Percentiles rank a stretch among this genome's conserved stretches.
Evolutionary conservation across 2,329 filamentous ascomycete genomes (phyloP).

Genomic region (Amauroascus niger): DNA sequence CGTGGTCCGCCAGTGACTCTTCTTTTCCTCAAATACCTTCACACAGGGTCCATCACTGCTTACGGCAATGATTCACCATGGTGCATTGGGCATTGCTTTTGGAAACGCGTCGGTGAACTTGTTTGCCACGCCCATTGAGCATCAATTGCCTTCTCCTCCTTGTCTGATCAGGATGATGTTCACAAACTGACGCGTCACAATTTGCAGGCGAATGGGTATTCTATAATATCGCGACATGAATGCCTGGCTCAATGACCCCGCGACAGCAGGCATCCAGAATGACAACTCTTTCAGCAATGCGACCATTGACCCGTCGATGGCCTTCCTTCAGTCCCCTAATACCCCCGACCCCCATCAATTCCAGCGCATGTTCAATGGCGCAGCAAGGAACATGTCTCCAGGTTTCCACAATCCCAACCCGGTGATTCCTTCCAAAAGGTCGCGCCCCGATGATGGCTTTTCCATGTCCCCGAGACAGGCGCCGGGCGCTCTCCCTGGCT

Average conservation of each 20-base stretch:
- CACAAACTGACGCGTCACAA: slow-evolving; percentile 9
- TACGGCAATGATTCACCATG: not conserved
- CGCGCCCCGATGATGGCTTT: slow-evolving; percentile 74
- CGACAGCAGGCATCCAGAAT: slow-evolving; percentile 35
- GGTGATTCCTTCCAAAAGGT: slow-evolving; percentile 81
- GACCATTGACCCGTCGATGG: slow-evolving; percentile 40
- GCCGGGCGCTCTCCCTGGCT: slow-evolving; percentile 62
- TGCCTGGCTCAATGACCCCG: slow-evolving; percentile 43
- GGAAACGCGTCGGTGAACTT: not conserved
- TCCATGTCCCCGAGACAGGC: slow-evolving; percentile 71
- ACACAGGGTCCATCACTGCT: not conserved
- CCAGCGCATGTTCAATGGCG: slow-evolving; percentile 67
- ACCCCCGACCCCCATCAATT: slow-evolving; percentile 45
- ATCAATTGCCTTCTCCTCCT: not conserved
- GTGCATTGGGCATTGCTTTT: not conserved
- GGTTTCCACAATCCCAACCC: slow-evolving; percentile 69
- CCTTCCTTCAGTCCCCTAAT: slow-evolving; percentile 40
- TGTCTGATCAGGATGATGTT: not conserved
- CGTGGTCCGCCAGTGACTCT: not conserved
- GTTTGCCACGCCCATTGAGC: not conserved
- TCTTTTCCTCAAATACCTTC: not conserved
- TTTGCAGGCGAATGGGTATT: slow-evolving; percentile 18
- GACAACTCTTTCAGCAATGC: slow-evolving; percentile 31
- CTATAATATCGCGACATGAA: slow-evolving; percentile 38
- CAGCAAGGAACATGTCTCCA: slow-evolving; percentile 71